phyloP scores from a whole-genome alignment of 2,329 filamentous ascomycete genomes.

The Alternaria alternata region DNA sequence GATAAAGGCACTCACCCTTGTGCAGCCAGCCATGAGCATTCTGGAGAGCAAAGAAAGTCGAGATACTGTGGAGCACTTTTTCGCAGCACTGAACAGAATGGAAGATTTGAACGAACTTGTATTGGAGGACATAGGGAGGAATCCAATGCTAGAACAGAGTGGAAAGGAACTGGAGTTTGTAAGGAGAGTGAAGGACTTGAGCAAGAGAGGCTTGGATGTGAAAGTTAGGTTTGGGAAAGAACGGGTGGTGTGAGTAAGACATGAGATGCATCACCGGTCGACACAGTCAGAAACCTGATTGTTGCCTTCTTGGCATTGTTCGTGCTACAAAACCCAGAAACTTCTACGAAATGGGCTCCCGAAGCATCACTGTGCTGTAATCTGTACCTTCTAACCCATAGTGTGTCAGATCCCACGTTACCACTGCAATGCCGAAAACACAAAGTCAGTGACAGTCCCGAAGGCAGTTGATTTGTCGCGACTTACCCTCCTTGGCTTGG shows the following conservation, averaged over 20 bases:
- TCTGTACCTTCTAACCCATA: slow-evolving; percentile 43
- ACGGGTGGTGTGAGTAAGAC: neutral
- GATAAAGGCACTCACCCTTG: slow-evolving; percentile 10
- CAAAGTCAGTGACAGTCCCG: neutral
- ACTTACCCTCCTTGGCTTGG: slow-evolving; percentile 6
- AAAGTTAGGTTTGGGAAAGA: neutral
- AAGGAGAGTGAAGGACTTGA: slow-evolving; percentile 5
- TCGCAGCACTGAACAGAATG: slow-evolving; percentile 6
- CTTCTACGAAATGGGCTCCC: slow-evolving; percentile 20
- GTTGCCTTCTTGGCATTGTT: neutral
- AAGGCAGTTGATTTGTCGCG: neutral
- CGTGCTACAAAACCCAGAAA: neutral
- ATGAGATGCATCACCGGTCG: neutral
- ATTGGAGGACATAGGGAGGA: neutral
- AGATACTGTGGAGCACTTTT: slow-evolving; percentile 1
- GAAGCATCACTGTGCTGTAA: slow-evolving; percentile 41
- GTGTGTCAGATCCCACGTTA: slow-evolving; percentile 36
- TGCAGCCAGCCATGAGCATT: neutral
- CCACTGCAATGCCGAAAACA: slow-evolving; percentile 8
- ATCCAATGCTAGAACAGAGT: neutral
- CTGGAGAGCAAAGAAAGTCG: neutral
- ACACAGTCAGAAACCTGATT: neutral
- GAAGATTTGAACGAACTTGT: slow-evolving; percentile 1
- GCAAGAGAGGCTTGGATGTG: slow-evolving; percentile 3
- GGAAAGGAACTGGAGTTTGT: slow-evolving; percentile 5